phyloP scores from a whole-genome alignment of 176 grass and related monocot species.

The Oryza officinalis region DNA sequence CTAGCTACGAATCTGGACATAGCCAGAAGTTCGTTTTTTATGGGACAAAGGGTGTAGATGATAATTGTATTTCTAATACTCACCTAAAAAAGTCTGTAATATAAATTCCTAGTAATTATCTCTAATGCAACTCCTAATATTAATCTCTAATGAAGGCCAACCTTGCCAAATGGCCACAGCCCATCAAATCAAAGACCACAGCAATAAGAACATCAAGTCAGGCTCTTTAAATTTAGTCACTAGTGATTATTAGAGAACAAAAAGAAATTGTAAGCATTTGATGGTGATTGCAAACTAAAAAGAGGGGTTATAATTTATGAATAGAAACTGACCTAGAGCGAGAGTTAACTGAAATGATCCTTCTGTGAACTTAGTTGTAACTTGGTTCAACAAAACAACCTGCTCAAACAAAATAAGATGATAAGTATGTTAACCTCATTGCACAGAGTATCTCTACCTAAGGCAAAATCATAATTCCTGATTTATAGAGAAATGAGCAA shows the following conservation, averaged over 20 bases:
- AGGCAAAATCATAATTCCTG: not conserved
- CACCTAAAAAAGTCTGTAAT: not conserved
- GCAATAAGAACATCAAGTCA: not conserved
- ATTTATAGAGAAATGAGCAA: not conserved
- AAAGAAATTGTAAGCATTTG: not conserved
- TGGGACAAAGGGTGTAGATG: too few relatives aligned
- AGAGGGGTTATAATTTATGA: not conserved
- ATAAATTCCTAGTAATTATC: not conserved
- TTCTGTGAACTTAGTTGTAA: conserved; percentile 91
- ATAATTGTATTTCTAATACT: not conserved
- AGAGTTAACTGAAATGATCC: conserved; percentile 92
- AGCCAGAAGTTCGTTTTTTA: too few relatives aligned
- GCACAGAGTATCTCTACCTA: not conserved
- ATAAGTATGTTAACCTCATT: conserved; percentile 17
- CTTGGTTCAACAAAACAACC: conserved; percentile 97
- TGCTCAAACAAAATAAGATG: conserved; percentile 47
- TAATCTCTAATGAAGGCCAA: not conserved
- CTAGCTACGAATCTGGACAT: too few relatives aligned
- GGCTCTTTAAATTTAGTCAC: not conserved
- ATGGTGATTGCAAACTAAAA: not conserved
- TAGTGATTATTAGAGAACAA: conserved; percentile 1
- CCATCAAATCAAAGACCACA: not conserved
- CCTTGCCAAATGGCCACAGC: not conserved
- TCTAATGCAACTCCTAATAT: not conserved
- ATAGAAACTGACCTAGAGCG: conserved; percentile 66